Base-by-base conservation (phyloP, 2,329 filamentous ascomycete genomes). In the Simplicillium sp. region DNA sequence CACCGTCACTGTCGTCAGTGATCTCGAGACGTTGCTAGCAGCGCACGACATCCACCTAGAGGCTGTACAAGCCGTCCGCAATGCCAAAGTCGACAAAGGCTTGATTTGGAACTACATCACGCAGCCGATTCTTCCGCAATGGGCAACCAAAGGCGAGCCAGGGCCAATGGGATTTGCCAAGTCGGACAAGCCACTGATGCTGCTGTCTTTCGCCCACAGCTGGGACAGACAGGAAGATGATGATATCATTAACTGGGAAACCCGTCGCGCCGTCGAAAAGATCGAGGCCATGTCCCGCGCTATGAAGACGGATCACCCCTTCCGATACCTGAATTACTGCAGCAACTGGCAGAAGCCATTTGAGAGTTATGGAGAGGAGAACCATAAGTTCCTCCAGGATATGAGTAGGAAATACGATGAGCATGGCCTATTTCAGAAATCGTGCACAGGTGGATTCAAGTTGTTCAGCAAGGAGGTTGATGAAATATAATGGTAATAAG, bases 391-490 rank as follows among this genome's bases (percentile, higher is more conserved):
- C 35, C 38, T 65, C 44, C 48, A 50, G 16, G 41, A 36, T 5
- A 49, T 58, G 25, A 55, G 56, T 14, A 40, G 46, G 43, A 56
- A 54, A 44, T 62, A 61, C 42, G 61, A 64, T 43, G 54, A 52
- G 1, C 16, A 49, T 3, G 46, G 47, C 6, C 48, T 61, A 8
- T 62, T 61, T 39, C 60, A 64, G 50, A 41, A 34, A 33, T 39
- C 38, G 11, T 36, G 38, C 11, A 25, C 29, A n/a, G 44, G 46
- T 17, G 48, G 46, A 7, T 46, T 44, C 37, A 50, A 47, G 41
- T 33, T 48, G 25, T 37, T 37, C n/a, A n/a, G n/a, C n/a, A n/a
- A n/a, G n/a, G n/a, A n/a, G n/a, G n/a, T n/a, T n/a, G n/a, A n/a
- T n/a, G n/a, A n/a, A n/a, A n/a, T n/a, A n/a, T n/a, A n/a, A n/a